Evolutionary conservation across 768 basidiomycete genomes (phyloP).

Genomic region (Punctularia strigosozonata): DNA sequence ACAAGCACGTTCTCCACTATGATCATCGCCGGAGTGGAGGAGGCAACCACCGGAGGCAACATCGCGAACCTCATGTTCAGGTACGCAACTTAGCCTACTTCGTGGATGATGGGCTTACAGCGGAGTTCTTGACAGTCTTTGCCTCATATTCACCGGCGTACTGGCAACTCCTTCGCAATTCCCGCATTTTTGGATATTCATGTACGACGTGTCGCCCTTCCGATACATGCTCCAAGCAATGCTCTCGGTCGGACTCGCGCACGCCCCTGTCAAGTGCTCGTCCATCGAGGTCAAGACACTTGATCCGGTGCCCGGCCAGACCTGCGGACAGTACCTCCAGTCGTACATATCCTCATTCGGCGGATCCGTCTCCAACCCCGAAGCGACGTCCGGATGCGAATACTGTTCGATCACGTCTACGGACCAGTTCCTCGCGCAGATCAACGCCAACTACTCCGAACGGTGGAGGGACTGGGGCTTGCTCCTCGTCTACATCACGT

Average conservation of each 20-base stretch:
- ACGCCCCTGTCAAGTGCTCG: slow-evolving; percentile 40
- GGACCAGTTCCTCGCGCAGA: slow-evolving; percentile 44
- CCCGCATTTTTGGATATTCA: slow-evolving; percentile 45
- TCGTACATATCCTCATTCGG: slow-evolving; percentile 28
- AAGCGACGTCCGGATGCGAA: slow-evolving; percentile 25
- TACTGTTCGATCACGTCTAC: slow-evolving; percentile 50
- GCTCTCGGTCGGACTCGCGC: slow-evolving; percentile 23
- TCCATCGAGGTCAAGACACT: slow-evolving; percentile 50
- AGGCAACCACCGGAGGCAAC: not conserved
- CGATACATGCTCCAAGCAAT: slow-evolving; percentile 45
- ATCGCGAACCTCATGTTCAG: slow-evolving; percentile 1
- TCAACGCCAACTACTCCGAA: slow-evolving; percentile 50
- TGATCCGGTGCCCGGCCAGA: slow-evolving; percentile 29
- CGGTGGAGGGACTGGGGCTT: slow-evolving; percentile 38
- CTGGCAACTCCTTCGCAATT: too few species aligned
- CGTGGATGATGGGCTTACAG: too few species aligned
- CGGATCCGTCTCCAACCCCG: slow-evolving; percentile 35
- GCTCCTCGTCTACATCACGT: slow-evolving; percentile 28
- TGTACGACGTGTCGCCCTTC: slow-evolving; percentile 45
- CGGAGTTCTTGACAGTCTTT: too few species aligned
- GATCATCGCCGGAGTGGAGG: not conserved
- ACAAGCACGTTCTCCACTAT: slow-evolving; percentile 27
- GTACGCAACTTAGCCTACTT: too few species aligned
- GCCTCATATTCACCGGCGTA: too few species aligned
- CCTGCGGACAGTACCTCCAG: slow-evolving; percentile 34